Base-by-base conservation (phyloP, 108 stramenopile genomes). In the Pseudonitzschia multiseries region DNA sequence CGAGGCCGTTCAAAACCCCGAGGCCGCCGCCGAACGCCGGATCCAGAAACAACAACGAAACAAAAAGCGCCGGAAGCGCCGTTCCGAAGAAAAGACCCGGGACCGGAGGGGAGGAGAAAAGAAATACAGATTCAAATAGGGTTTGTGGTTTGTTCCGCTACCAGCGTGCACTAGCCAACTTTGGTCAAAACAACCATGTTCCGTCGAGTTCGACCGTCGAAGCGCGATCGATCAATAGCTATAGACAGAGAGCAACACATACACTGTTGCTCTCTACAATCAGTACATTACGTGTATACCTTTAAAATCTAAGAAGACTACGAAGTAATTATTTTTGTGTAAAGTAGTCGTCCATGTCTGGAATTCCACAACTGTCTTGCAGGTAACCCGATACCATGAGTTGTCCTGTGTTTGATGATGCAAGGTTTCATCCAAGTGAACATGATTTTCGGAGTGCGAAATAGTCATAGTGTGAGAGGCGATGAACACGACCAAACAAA, bases 301-400 rank as follows among this genome's bases (percentile, higher is more conserved):
- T n/a, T n/a, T n/a, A n/a, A n/a, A n/a, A n/a, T n/a, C n/a, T n/a
- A n/a, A n/a, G n/a, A n/a, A n/a, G n/a, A n/a, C n/a, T n/a, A n/a
- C n/a, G n/a, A n/a, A n/a, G n/a, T n/a, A 26, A 84, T 72, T 28
- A 22, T 53, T 76, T 64, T 79, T 94, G 93, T 63, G 86, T 87
- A 65, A 94, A 94, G 72, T 92, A 92, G 17, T 66, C 84, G 59
- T 92, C 88, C 76, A 92, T 32, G n/a, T 90, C 89, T 17, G 91
- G 91, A 33, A 94, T 89, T 3, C 91, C 93, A 69, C 93, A 94
- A 2, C 77, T 79, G 69, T 94, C 93, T 68, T 94, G 93, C 40
- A 94, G 57, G 63, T 94, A 94, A 43, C 93, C 93, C 32, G 83
- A 78, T 0, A 81, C 85, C 89, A 92, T 91, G 31, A 92, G 77